Conservation (phyloP, 495 filamentous ascomycete genomes). For the Usnea hakonensis region DNA sequence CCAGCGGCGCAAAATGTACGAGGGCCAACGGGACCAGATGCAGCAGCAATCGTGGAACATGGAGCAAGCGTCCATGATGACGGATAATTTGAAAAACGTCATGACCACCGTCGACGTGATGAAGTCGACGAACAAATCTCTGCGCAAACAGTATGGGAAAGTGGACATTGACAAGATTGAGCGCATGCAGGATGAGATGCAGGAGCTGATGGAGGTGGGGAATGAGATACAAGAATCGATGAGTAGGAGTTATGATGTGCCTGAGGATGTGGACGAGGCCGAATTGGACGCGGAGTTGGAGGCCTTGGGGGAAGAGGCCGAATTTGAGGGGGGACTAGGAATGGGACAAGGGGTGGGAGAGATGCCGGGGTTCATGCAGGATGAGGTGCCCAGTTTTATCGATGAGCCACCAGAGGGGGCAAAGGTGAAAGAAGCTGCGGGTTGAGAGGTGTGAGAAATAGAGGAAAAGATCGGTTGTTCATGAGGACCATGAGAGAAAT, state of each 20-base stretch:
- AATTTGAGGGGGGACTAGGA: conserved; percentile 55
- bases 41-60: conserved; percentile 97
- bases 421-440: conserved; percentile 76
- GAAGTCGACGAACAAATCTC: conserved; percentile 89
- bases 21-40: conserved; percentile 87
- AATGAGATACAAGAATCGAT: conserved; percentile 99
- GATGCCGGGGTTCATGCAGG: conserved; percentile 80
- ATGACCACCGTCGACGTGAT: conserved; percentile 98
- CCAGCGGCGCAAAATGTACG: conserved; percentile 94
- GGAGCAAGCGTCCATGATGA: conserved; percentile 98
- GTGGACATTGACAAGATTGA: conserved; percentile 97
- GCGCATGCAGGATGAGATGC: conserved; percentile 98
- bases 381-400: conserved; percentile 83
- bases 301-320: conserved; percentile 82
- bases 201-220: conserved; percentile 91
- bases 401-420: conserved; percentile 64
- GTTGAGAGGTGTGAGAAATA: conserved; percentile 23
- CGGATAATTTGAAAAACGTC: conserved; percentile 96
- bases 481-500: neutral
- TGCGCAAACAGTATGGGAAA: conserved; percentile 94
- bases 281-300: conserved; percentile 96
- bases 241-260: conserved; percentile 86
- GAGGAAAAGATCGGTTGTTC: neutral
- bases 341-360: conserved; percentile 46
- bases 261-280: conserved; percentile 95